These are phyloP conservation scores for Phytophthora idaei DNA, from an alignment of 352 stramenopile species.

Conservation along the genomic window DNA sequence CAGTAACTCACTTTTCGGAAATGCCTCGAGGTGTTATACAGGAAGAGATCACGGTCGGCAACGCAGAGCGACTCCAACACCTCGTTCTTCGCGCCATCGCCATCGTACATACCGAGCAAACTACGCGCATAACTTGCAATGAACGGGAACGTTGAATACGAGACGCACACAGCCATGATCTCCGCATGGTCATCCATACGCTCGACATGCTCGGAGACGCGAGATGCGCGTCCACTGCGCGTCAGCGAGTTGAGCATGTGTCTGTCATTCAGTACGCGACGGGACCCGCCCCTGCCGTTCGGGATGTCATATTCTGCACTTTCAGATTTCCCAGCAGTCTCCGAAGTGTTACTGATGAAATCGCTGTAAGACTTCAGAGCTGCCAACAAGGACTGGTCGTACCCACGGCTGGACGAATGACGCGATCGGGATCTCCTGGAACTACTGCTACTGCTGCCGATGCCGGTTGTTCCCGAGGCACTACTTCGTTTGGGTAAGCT, in stretches of 20 bases:
- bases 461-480: conserved; percentile 31
- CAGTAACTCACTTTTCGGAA: conserved; percentile 83
- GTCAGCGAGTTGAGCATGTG: conserved; percentile 78
- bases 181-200: conserved; percentile 73
- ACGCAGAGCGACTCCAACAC: conserved; percentile 57
- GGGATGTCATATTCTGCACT: conserved; percentile 35
- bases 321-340: conserved; percentile 30
- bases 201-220: conserved; percentile 68
- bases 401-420: conserved; percentile 44
- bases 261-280: conserved; percentile 31
- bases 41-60: conserved; percentile 61
- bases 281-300: conserved; percentile 19
- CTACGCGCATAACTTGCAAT: conserved; percentile 85
- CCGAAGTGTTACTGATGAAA: conserved; percentile 57
- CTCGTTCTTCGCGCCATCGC: conserved; percentile 66
- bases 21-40: conserved; percentile 69
- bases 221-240: conserved; percentile 57
- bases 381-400: conserved; percentile 64
- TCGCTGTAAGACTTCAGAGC: conserved; percentile 74
- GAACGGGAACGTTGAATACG: conserved; percentile 86
- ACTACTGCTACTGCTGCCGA: conserved; percentile 28
- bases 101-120: conserved; percentile 74
- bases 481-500: conserved; percentile 56
- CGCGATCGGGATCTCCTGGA: conserved; percentile 33
- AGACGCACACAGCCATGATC: conserved; percentile 75